Base-by-base conservation (phyloP, 2,329 filamentous ascomycete species). In the Colletotrichum costaricense region DNA sequence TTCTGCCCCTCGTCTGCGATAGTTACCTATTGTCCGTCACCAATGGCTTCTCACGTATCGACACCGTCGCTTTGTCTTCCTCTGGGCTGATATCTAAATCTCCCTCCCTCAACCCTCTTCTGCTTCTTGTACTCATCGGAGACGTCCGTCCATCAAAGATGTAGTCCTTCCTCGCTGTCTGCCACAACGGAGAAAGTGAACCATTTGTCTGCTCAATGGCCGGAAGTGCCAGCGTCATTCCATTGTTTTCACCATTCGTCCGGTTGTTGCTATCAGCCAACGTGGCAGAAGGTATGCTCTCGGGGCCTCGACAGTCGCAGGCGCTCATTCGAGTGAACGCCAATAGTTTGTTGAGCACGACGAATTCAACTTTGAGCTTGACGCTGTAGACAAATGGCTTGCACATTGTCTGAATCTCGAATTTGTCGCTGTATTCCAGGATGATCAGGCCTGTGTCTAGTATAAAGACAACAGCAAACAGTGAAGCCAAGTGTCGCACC, bases 321-420 rank as follows among this genome's bases (percentile, higher is more conserved):
- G 72, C 55, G 5, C 72, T 74, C 68, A 72, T 72, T 4, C 69
- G 63, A 2, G 74, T 74, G 30, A 74, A 72, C 0, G 63, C 38
- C 2, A 74, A 24, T 16, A 84, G 76, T 5, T 79, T 78, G 58
- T 82, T 81, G 9, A 83, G 78, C 2, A 83, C 80, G 4, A 78
- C 78, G 66, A 83, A 82, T 58, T 83, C 82, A 12, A 82, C 73
- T 72, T 83, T 84, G 35, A 84, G 77, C 60, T 84, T 84, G 33
- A 83, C 73, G 49, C 80, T 81, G 75, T 83, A 83, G 4, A 78
- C 76, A 6, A 78, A 72, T 1, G 63, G 69, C 49, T 78, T 77
- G 57, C 75, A 76, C 28, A 76, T 72, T 8, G 74, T 76, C 69
- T 78, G 75, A 2, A 78, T 56, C 16, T 73, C 66, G 67, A 76